Evolutionary conservation across 495 filamentous ascomycete species (phyloP).

Genomic region (Penicillium maclennaniae): DNA sequence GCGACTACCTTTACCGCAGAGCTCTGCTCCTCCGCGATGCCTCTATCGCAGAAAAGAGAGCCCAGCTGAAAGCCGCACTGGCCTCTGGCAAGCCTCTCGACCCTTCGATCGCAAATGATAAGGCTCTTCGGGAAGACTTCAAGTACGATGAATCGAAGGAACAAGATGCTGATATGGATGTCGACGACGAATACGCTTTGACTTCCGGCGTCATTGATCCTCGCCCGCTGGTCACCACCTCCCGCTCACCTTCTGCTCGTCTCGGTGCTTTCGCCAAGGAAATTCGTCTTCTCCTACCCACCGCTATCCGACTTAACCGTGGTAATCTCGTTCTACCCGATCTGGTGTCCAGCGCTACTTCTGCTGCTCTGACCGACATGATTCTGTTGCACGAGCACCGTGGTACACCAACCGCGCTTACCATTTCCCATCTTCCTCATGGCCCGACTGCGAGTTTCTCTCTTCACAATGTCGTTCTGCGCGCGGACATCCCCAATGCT

Average conservation of each 20-base stretch:
- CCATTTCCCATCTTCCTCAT: slow-evolving; percentile 86
- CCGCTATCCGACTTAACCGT: slow-evolving; percentile 83
- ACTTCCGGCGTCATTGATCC: slow-evolving; percentile 83
- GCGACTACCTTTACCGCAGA: slow-evolving; percentile 90
- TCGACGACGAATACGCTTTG: slow-evolving; percentile 95
- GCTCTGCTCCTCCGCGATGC: slow-evolving; percentile 81
- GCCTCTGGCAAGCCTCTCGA: slow-evolving; percentile 84
- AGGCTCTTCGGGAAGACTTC: slow-evolving; percentile 77
- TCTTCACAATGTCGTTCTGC: slow-evolving; percentile 89
- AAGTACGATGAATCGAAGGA: slow-evolving; percentile 83
- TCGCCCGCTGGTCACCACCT: slow-evolving; percentile 87
- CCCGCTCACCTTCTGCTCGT: slow-evolving; percentile 78
- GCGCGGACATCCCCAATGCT: slow-evolving; percentile 87
- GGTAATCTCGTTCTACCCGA: slow-evolving; percentile 85
- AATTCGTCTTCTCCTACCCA: slow-evolving; percentile 85
- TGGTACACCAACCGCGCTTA: slow-evolving; percentile 86
- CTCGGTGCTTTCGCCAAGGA: slow-evolving; percentile 93
- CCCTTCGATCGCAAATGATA: slow-evolving; percentile 84
- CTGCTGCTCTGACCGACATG: slow-evolving; percentile 76
- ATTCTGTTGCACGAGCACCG: slow-evolving; percentile 91
- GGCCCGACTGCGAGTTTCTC: slow-evolving; percentile 90
- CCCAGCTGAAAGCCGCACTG: slow-evolving; percentile 78
- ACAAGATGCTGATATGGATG: slow-evolving; percentile 49
- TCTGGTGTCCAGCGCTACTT: slow-evolving; percentile 73
- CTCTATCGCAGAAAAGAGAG: slow-evolving; percentile 84